Evolutionary conservation across 768 basidiomycete species (phyloP).

Genomic region (Amanita pallidorosea): DNA sequence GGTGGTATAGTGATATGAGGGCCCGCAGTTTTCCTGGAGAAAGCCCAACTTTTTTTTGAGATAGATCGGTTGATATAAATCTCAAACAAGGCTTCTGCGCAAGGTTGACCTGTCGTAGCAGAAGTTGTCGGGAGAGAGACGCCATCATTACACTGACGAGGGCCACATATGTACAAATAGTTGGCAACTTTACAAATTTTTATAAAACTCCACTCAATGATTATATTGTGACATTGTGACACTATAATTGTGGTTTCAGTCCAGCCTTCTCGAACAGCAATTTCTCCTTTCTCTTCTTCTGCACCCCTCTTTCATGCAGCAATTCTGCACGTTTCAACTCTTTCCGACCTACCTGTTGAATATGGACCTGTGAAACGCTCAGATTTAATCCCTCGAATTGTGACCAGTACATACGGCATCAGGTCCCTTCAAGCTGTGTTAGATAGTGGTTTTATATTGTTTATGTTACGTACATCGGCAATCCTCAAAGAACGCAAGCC

Average conservation of each 20-base stretch:
- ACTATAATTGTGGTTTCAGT: constrained; percentile 44
- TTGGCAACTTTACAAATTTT: too few species aligned
- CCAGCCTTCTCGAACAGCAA: constrained; percentile 48
- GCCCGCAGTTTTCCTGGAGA: constrained; percentile 56
- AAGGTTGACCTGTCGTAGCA: not conserved
- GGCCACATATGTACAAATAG: not conserved
- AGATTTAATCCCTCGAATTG: constrained; percentile 7
- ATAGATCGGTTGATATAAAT: not conserved
- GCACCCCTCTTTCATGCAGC: constrained; percentile 43
- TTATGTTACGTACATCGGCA: constrained; percentile 53
- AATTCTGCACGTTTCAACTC: constrained; percentile 73
- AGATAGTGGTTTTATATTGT: not conserved
- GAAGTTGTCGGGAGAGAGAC: not conserved
- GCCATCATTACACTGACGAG: not conserved
- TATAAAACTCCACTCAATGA: too few species aligned
- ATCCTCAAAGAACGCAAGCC: constrained; percentile 78
- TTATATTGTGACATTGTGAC: not conserved
- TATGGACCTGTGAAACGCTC: constrained; percentile 55
- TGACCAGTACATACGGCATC: constrained; percentile 46
- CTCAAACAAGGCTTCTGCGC: not conserved
- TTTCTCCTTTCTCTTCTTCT: constrained; percentile 51
- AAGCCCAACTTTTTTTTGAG: constrained; percentile 13
- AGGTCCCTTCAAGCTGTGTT: constrained; percentile 43
- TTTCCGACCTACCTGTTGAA: constrained; percentile 87
- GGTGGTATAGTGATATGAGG: constrained; percentile 71